A percentile compares a stretch with the other conserved stretches of the same genome.
Evolutionary conservation across 2,329 filamentous ascomycete species (phyloP).

Genomic region (Trichophyton simii): DNA sequence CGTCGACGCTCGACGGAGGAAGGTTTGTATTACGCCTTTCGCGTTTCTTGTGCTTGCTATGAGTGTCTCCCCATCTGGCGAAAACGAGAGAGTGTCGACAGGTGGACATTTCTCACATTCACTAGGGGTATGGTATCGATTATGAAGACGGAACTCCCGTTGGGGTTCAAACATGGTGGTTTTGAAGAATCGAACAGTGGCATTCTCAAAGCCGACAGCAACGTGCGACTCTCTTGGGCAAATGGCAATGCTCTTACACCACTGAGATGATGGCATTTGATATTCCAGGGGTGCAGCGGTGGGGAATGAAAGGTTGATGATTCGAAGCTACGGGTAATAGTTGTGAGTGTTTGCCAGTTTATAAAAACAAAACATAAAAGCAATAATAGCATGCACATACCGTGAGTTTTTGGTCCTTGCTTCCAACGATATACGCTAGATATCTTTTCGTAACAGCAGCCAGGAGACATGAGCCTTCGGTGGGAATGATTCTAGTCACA

Average conservation of each 20-base stretch:
- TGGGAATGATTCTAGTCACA: slow-evolving; percentile 23
- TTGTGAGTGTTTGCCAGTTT: background rate
- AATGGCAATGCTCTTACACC: slow-evolving; percentile 31
- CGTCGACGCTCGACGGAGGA: slow-evolving; percentile 30
- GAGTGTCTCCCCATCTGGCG: slow-evolving; percentile 29
- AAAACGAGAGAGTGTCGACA: slow-evolving; percentile 32
- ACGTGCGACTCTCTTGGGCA: slow-evolving; percentile 31
- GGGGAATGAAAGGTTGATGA: slow-evolving; percentile 27
- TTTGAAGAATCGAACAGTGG: slow-evolving; percentile 31
- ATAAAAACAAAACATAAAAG: background rate
- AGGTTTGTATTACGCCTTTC: slow-evolving; percentile 28
- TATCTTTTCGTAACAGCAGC: slow-evolving; percentile 28
- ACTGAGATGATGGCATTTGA: slow-evolving; percentile 28
- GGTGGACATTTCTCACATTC: slow-evolving; percentile 27
- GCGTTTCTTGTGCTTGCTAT: slow-evolving; percentile 29
- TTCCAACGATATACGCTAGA: slow-evolving; percentile 31
- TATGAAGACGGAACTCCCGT: slow-evolving; percentile 29
- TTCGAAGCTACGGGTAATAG: slow-evolving; percentile 22
- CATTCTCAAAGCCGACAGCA: slow-evolving; percentile 31
- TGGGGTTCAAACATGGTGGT: slow-evolving; percentile 24
- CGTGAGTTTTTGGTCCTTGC: slow-evolving; percentile 31
- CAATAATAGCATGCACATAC: slow-evolving; percentile 16
- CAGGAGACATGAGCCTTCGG: slow-evolving; percentile 30
- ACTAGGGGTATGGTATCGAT: slow-evolving; percentile 24
- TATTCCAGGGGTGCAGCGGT: slow-evolving; percentile 26